Percentiles rank a stretch among this genome's conserved stretches.
Conservation (phyloP, 2,329 filamentous ascomycete genomes). For the Fusarium scirpi region DNA sequence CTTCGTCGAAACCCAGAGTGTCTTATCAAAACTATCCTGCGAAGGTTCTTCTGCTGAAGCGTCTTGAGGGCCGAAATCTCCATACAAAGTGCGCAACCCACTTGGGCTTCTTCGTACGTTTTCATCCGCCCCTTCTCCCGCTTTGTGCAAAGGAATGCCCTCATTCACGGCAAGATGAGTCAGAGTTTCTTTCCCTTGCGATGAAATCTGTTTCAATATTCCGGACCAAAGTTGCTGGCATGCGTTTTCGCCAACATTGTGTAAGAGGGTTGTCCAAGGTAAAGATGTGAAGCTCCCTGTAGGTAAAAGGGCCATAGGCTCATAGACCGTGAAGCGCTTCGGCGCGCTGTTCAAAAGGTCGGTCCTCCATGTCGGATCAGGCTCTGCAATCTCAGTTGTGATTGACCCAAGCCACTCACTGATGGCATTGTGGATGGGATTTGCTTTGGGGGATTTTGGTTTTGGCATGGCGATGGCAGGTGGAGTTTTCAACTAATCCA, state of each 20-base stretch:
- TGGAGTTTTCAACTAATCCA: constrained; percentile 16
- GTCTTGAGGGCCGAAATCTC: constrained; percentile 75
- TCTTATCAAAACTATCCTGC: constrained; percentile 68
- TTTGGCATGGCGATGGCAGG: constrained; percentile 45
- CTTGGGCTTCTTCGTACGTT: constrained; percentile 82
- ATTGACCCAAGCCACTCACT: constrained; percentile 46
- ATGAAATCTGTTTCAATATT: constrained; percentile 62
- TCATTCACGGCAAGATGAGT: constrained; percentile 72
- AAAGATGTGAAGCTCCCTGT: constrained; percentile 65
- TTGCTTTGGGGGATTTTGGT: constrained; percentile 37
- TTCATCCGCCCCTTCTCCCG: constrained; percentile 53
- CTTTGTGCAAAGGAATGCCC: constrained; percentile 65
- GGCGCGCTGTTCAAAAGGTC: constrained; percentile 59
- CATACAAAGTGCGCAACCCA: constrained; percentile 76
- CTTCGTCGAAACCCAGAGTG: constrained; percentile 82
- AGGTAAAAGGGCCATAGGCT: constrained; percentile 71
- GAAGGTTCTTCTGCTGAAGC: constrained; percentile 47
- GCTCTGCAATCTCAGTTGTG: neutral
- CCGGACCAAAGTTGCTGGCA: constrained; percentile 58
- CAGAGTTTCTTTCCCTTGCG: constrained; percentile 54
- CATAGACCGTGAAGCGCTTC: constrained; percentile 70
- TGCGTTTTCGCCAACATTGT: constrained; percentile 38
- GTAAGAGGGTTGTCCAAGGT: constrained; percentile 57
- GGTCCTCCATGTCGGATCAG: constrained; percentile 33
- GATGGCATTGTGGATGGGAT: constrained; percentile 52